phyloP scores from a whole-genome alignment of 768 basidiomycete genomes.

The Phlebiopsis flavidoalba region DNA sequence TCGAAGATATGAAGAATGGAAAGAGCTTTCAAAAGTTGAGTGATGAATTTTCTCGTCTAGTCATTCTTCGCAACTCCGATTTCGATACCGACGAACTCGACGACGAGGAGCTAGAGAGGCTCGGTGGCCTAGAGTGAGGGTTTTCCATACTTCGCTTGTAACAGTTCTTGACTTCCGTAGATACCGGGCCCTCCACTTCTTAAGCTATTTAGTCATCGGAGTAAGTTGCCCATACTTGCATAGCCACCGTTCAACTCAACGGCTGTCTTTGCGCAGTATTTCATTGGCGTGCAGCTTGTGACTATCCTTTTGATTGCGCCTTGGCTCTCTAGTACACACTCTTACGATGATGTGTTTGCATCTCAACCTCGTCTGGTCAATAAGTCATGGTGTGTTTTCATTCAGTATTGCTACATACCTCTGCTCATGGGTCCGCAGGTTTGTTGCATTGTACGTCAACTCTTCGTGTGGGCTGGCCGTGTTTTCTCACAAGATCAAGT shows the following conservation, averaged over 20 bases:
- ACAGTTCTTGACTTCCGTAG: background rate
- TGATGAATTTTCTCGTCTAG: slow-evolving; percentile 31
- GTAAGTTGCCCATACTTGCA: slow-evolving; percentile 25
- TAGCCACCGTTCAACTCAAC: background rate
- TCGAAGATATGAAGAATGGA: background rate
- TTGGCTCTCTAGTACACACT: slow-evolving; percentile 43
- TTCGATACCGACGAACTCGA: slow-evolving; percentile 50
- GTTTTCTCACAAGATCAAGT: background rate
- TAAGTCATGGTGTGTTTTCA: slow-evolving; percentile 49
- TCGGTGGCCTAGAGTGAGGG: slow-evolving; percentile 72
- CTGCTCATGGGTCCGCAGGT: slow-evolving; percentile 14
- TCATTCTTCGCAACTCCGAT: slow-evolving; percentile 57
- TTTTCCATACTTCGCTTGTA: background rate
- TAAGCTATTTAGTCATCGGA: slow-evolving; percentile 44
- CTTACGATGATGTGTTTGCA: slow-evolving; percentile 44
- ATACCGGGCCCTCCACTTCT: slow-evolving; percentile 44
- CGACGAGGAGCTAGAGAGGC: slow-evolving; percentile 62
- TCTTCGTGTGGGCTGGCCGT: background rate
- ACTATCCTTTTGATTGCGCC: slow-evolving; percentile 56
- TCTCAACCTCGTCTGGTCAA: slow-evolving; percentile 45
- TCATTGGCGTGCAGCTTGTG: slow-evolving; percentile 51
- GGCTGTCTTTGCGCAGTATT: slow-evolving; percentile 47
- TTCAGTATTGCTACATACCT: background rate
- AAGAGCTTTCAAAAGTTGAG: slow-evolving; percentile 31
- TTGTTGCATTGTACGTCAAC: slow-evolving; percentile 12